These are phyloP conservation scores for Cytospora chrysosperma DNA, from an alignment of 2,329 filamentous ascomycete species.

Conservation along the genomic window DNA sequence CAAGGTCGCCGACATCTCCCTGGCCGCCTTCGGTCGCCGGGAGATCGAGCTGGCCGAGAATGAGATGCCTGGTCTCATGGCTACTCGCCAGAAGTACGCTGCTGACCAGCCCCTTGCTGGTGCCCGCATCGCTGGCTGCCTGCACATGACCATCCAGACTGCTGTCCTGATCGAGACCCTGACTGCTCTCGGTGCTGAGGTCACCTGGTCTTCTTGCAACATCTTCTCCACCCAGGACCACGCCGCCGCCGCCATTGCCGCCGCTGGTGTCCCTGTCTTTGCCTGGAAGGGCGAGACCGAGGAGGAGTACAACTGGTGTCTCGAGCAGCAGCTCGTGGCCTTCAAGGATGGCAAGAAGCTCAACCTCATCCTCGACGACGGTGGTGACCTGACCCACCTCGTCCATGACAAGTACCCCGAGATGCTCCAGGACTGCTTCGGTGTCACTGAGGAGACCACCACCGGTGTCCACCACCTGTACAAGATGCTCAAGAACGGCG, in stretches of 20 bases:
- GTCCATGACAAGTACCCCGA: conserved; percentile 99
- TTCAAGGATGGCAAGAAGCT: conserved; percentile 97
- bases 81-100: conserved; percentile 89
- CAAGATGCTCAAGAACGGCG: conserved; percentile 89
- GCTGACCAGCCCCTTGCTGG: conserved; percentile 89
- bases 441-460: conserved; percentile 99
- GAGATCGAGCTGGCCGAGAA: conserved; percentile 98
- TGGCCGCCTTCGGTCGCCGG: conserved; percentile 97
- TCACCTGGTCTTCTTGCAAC: conserved; percentile 99
- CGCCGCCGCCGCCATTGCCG: conserved; percentile 95
- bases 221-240: conserved; percentile 99
- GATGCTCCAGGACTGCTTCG: conserved; percentile 96
- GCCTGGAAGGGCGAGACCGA: conserved; percentile 89
- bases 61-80: conserved; percentile 97
- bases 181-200: conserved; percentile 89
- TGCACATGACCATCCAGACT: conserved; percentile 99
- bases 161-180: conserved; percentile 99
- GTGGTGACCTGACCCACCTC: conserved; percentile 93
- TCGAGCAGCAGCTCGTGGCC: conserved; percentile 94
- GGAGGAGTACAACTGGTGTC: conserved; percentile 99
- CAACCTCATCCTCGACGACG: conserved; percentile 98
- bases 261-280: conserved; percentile 82
- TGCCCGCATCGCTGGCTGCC: conserved; percentile 93
- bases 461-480: conserved; percentile 99
- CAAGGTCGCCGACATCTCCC: conserved; percentile 98